phyloP scores from a whole-genome alignment of 1,284 basidiomycete genomes.

The Tylopilus sp. region DNA sequence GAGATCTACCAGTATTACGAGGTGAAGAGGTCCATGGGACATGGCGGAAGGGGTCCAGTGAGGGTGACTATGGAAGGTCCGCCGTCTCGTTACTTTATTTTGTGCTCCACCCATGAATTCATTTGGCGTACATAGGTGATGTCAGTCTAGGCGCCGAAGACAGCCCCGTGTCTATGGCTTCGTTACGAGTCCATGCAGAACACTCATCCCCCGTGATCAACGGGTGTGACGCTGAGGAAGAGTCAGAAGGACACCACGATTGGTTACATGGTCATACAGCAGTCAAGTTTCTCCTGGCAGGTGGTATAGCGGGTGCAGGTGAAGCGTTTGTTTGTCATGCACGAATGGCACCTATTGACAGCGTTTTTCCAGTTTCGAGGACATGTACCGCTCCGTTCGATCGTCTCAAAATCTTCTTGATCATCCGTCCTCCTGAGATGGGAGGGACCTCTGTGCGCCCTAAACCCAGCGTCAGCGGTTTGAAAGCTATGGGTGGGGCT shows the following conservation, averaged over 20 bases:
- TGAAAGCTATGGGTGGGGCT: conserved; percentile 69
- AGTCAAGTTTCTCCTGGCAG: conserved; percentile 86
- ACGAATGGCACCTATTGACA: conserved; percentile 7
- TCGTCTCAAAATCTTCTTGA: conserved; percentile 94
- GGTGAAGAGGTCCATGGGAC: conserved; percentile 66
- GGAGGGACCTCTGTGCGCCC: conserved; percentile 47
- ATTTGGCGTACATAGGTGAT: conserved; percentile 51
- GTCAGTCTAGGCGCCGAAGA: conserved; percentile 71
- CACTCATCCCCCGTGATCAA: conserved; percentile 39
- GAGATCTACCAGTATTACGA: conserved; percentile 89
- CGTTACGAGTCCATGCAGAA: conserved; percentile 16
- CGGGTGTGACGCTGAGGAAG: conserved; percentile 51
- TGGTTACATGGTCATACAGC: conserved; percentile 72
- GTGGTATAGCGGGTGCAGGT: conserved; percentile 92
- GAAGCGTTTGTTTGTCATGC: conserved; percentile 25
- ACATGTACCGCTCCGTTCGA: conserved; percentile 98
- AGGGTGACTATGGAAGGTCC: conserved; percentile 85
- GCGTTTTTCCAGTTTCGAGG: conserved; percentile 64
- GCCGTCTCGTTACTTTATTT: conserved; percentile 23
- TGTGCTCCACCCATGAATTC: conserved; percentile 21
- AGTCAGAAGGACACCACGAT: conserved; percentile 58
- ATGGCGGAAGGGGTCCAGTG: conserved; percentile 72
- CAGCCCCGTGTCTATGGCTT: conserved; percentile 41
- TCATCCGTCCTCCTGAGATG: conserved; percentile 74
- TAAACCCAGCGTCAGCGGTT: conserved; percentile 50